These are phyloP conservation scores for Vickermania ingenoplastis DNA, from an alignment of 208 protist genomes.

Conservation along the genomic window DNA sequence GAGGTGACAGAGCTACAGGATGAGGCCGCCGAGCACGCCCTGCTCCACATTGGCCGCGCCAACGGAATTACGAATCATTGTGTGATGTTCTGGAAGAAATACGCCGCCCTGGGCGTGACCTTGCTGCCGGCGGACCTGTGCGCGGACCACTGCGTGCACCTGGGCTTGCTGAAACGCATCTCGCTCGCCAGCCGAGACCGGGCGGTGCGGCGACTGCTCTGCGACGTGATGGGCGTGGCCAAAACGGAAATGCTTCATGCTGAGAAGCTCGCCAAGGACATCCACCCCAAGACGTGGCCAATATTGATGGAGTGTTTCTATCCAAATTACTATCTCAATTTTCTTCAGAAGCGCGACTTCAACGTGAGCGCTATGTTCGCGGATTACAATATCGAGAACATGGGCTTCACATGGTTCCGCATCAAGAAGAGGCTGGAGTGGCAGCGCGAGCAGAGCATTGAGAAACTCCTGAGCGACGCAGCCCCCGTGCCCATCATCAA, in stretches of 20 bases:
- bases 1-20: constrained; percentile 74
- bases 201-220: constrained; percentile 63
- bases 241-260: constrained; percentile 84
- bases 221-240: constrained; percentile 77
- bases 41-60: constrained; percentile 80
- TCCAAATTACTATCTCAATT: constrained; percentile 83
- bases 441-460: constrained; percentile 62
- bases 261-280: constrained; percentile 42
- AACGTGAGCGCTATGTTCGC: constrained; percentile 86
- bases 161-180: constrained; percentile 78
- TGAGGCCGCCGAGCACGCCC: constrained; percentile 69
- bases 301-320: constrained; percentile 81
- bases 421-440: constrained; percentile 83
- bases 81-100: constrained; percentile 90
- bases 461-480: constrained; percentile 50
- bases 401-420: constrained; percentile 70
- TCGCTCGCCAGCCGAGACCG: constrained; percentile 67
- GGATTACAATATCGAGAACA: constrained; percentile 82
- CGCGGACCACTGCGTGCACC: constrained; percentile 81
- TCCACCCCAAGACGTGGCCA: constrained; percentile 66
- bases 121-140: constrained; percentile 85
- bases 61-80: constrained; percentile 77
- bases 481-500: constrained; percentile 63
- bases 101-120: constrained; percentile 78
- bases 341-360: constrained; percentile 71